Conservation (phyloP, 2,329 filamentous ascomycete species). For the Cladosporium sphaerospermum region DNA sequence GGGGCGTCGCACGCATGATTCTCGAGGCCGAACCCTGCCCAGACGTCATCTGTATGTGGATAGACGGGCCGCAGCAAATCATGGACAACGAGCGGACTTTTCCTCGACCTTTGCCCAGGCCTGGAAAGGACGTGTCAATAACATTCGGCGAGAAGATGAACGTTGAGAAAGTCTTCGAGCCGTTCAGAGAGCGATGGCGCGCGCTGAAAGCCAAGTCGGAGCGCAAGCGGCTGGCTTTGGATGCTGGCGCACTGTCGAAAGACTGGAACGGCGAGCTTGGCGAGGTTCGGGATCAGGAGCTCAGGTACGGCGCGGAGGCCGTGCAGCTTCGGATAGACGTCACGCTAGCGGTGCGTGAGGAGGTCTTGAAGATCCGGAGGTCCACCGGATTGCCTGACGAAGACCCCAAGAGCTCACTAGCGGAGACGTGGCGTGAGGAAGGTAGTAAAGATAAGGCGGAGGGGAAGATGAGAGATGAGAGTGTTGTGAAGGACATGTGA, state of each 20-base stretch:
- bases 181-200: slow-evolving; percentile 68
- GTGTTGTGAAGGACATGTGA: slow-evolving; percentile 53
- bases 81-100: slow-evolving; percentile 80
- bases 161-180: slow-evolving; percentile 67
- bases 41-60: slow-evolving; percentile 87
- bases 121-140: slow-evolving; percentile 63
- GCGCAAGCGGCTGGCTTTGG: slow-evolving; percentile 29
- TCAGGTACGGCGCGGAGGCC: slow-evolving; percentile 68
- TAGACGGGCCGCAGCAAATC: slow-evolving; percentile 79
- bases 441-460: slow-evolving; percentile 44
- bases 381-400: slow-evolving; percentile 70
- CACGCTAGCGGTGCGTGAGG: slow-evolving; percentile 67
- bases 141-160: slow-evolving; percentile 76
- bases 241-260: background rate
- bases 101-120: slow-evolving; percentile 73
- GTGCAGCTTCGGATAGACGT: slow-evolving; percentile 72
- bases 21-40: slow-evolving; percentile 83
- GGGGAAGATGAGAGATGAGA: slow-evolving; percentile 56
- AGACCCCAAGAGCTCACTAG: slow-evolving; percentile 67
- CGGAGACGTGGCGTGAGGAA: slow-evolving; percentile 70
- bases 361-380: slow-evolving; percentile 71
- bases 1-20: slow-evolving; percentile 87
- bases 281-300: slow-evolving; percentile 58
- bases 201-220: slow-evolving; percentile 52
- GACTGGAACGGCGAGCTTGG: slow-evolving; percentile 37